Base-by-base conservation (phyloP, 164 flowering plant genomes). In the Vitis riparia region DNA sequence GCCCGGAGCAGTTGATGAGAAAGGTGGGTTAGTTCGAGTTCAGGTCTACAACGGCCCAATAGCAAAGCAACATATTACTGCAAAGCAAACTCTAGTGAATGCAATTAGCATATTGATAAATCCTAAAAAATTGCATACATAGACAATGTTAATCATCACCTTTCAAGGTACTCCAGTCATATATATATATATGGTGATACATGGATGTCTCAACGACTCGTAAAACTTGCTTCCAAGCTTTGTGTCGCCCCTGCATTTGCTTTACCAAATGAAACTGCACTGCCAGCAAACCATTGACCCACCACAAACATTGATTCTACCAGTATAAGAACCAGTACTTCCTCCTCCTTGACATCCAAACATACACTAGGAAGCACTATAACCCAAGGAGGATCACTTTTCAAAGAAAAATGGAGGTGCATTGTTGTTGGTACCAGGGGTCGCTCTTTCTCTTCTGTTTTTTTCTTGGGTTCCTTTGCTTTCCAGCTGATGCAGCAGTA, bases 401-500 rank as follows among this genome's bases (percentile, higher is more conserved):
- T 23, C 27, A 11, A 53, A 11, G 2, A 14, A 53, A 53, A n/a
- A 53, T 53, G 56, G 56, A 17, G 11, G 11, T 53, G 56, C 56
- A 53, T 53, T 12, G 2, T 23, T 23, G 27, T 23, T 23, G 27
- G 27, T 23, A 53, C 56, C 56, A 1, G 3, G 56, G 7, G 6
- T 67, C 30, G 8, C 49, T 61, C 16, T 32, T 56, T 60, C 61
- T 66, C 55, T 16, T 61, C 15, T 9, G 62, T 23, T 61, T 50
- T 16, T 14, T 67, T 17, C 11, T 73, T 23, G 70, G 70, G 19
- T 62, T 62, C 14, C 17, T 66, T 29, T 55, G 55, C 51, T 49
- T 55, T 73, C 53, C 66, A 12, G 75, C 55, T 10, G 75, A 73
- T 13, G 70, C 75, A 1, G 75, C 71, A n/a, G 48, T 60, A 2